A percentile compares a stretch with the other conserved stretches of the same genome.
Conservation (phyloP, 257 asterid species). For the Solanum clarkiae region DNA sequence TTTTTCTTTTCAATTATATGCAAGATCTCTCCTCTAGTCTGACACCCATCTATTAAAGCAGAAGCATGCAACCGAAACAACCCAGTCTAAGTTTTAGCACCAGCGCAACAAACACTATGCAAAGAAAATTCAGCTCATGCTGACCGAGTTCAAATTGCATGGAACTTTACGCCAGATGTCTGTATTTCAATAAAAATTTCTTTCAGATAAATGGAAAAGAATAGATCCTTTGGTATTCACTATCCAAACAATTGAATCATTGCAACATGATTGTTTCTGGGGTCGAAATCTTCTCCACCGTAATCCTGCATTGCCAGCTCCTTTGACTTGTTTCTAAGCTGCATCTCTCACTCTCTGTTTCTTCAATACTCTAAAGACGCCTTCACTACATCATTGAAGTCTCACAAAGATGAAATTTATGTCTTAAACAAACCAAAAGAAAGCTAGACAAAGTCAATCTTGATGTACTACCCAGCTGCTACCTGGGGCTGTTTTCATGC, state of each 20-base stretch:
- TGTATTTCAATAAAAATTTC: neutral
- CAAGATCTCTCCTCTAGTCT: neutral
- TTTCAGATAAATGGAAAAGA: neutral
- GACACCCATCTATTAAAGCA: neutral
- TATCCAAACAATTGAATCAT: neutral
- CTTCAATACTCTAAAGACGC: neutral
- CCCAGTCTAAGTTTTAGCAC: neutral
- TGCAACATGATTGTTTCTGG: neutral
- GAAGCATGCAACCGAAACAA: neutral
- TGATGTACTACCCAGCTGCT: conserved; percentile 31
- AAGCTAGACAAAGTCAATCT: neutral
- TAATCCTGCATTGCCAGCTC: neutral
- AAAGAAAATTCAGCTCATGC: neutral
- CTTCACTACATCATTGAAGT: neutral
- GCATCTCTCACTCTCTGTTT: neutral
- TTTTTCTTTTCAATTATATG: neutral
- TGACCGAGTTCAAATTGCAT: neutral
- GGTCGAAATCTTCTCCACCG: neutral
- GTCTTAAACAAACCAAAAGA: neutral
- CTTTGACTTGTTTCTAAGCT: neutral
- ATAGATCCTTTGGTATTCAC: neutral
- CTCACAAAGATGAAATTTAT: neutral
- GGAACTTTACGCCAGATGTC: neutral
- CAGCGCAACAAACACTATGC: neutral
- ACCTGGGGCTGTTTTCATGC: conserved; percentile 20